Conservation (phyloP, 805 yeast genomes). For the Suhomyces tanzawaensis region DNA sequence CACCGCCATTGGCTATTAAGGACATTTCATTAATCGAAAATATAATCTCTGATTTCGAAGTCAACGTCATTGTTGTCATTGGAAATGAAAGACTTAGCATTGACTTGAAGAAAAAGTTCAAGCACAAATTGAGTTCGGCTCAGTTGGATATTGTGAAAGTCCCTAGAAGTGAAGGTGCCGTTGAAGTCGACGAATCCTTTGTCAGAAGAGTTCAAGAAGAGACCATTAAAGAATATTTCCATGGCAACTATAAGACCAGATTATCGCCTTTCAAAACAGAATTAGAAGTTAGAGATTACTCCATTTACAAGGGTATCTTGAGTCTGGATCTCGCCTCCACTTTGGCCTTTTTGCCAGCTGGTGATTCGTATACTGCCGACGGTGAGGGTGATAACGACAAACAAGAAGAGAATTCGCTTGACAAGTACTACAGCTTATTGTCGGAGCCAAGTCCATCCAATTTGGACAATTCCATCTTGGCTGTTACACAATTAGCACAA, state of each 20-base stretch:
- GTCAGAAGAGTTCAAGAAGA: constrained; percentile 71
- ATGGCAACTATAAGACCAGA: constrained; percentile 65
- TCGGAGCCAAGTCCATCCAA: constrained; percentile 49
- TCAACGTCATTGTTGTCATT: constrained; percentile 62
- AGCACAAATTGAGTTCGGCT: constrained; percentile 26
- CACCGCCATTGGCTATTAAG: constrained; percentile 60
- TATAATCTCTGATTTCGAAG: constrained; percentile 57
- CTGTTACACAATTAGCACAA: constrained; percentile 43
- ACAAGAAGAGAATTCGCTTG: constrained; percentile 29
- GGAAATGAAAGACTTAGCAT: constrained; percentile 71
- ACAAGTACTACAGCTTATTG: constrained; percentile 33
- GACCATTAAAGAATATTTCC: constrained; percentile 82
- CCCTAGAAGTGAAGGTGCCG: constrained; percentile 72
- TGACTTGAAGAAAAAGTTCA: constrained; percentile 56
- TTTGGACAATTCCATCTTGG: constrained; percentile 75
- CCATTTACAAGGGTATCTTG: constrained; percentile 59
- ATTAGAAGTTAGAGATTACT: constrained; percentile 58
- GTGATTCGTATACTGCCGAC: constrained; percentile 39
- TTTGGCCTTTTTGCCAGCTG: constrained; percentile 41
- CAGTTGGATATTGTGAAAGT: constrained; percentile 55
- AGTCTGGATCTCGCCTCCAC: constrained; percentile 35
- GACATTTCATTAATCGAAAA: constrained; percentile 52
- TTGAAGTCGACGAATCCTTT: constrained; percentile 68
- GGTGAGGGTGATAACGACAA: constrained; percentile 17
- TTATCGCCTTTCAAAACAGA: constrained; percentile 87